phyloP scores from a whole-genome alignment of 257 asterid species.

The Solanum etuberosum region DNA sequence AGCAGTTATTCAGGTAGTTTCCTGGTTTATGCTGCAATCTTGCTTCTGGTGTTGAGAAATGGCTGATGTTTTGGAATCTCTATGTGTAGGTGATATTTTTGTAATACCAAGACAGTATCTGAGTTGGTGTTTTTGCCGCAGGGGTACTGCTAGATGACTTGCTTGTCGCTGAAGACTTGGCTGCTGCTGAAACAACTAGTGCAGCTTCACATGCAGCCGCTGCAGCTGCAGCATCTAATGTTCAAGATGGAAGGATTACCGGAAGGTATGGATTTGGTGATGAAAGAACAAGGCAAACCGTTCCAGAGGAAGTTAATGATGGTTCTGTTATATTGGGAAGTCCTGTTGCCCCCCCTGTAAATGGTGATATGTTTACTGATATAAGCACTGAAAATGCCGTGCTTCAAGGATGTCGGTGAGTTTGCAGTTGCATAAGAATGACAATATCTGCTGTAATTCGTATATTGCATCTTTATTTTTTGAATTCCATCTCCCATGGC shows the following conservation, averaged over 20 bases:
- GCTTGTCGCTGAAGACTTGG: constrained; percentile 94
- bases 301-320: constrained; percentile 49
- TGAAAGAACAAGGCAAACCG: constrained; percentile 48
- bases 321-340: constrained; percentile 85
- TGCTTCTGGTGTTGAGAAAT: background rate
- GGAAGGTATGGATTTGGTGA: constrained; percentile 65
- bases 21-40: background rate
- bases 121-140: constrained; percentile 8
- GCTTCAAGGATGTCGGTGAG: constrained; percentile 79
- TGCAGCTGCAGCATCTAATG: constrained; percentile 61
- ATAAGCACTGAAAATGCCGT: constrained; percentile 88
- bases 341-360: constrained; percentile 89
- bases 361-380: constrained; percentile 87
- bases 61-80: background rate
- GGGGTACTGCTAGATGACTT: constrained; percentile 93
- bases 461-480: background rate
- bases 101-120: background rate
- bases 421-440: background rate
- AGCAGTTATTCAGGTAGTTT: background rate
- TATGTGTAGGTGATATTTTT: background rate
- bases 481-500: background rate
- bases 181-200: constrained; percentile 94
- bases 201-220: constrained; percentile 99
- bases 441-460: background rate
- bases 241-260: constrained; percentile 51